Evolutionary conservation across 2,329 filamentous ascomycete genomes (phyloP), one percentile per base, ranked within the genome.

Genomic region (Claviceps sorghi): DNA sequence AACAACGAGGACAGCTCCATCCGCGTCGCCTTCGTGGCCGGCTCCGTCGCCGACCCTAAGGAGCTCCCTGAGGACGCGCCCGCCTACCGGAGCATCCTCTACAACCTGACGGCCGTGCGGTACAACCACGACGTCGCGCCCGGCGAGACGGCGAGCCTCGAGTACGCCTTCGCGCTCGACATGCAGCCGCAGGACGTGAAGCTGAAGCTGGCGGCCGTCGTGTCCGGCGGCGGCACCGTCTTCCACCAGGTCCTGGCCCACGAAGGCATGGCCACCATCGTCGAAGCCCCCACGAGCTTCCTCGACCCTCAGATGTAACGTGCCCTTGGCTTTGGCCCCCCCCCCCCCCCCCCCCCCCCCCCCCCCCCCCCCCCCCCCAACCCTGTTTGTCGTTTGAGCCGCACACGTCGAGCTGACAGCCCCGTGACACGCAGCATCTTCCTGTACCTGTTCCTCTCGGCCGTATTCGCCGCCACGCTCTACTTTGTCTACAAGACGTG

Each of bases 401-500:
- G n/a, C n/a, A n/a, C n/a, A n/a, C n/a, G n/a, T n/a, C n/a, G n/a
- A 32, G 13, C 49, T 50, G 43, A 50, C 26, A 30, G 3, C 1
- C 1, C 3, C 0, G 13, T 3, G 10, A 15, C 52, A 6, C 15
- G 2, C 8, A 97, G 93, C 66, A 88, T 97, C 73, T 98, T 98
- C 82, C 82, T 98, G 57, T 97, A 97, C 76, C 77, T 95, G 66
- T 83, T 97, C 75, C 85, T 98, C 61, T 75, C 84, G 51, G 83
- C 78, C 56, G 79, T 77, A 57, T 94, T 95, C 67, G 81, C 72
- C 58, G 89, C 86, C 56, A 88, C 84, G 51, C 80, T 85, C 67
- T 96, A 91, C 81, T 95, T 95, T 71, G 88, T 96, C 73, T 98
- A 98, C 80, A 93, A 85, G 75, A 95, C 91, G 64, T 97, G 91